Evolutionary conservation across 2,329 filamentous ascomycete species (phyloP).

Genomic region (Incumbomyces delicatus): DNA sequence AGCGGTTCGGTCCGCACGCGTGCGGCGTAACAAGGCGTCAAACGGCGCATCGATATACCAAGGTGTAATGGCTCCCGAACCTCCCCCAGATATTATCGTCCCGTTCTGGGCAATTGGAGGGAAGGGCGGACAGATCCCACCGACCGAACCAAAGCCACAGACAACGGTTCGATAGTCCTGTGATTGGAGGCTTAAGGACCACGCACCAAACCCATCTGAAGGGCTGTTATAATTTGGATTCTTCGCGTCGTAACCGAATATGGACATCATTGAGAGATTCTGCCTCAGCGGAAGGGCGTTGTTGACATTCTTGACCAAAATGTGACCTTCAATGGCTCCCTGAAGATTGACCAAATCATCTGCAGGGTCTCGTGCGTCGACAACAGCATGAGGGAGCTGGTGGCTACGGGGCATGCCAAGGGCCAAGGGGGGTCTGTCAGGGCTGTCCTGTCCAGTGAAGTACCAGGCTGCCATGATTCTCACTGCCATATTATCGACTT

Average conservation of each 20-base stretch:
- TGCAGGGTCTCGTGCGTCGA: slow-evolving; percentile 4
- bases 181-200: background rate
- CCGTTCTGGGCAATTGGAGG: background rate
- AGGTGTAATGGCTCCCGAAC: slow-evolving; percentile 45
- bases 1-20: background rate
- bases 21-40: background rate
- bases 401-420: background rate
- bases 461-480: slow-evolving; percentile 12
- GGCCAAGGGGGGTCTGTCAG: background rate
- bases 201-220: background rate
- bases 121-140: background rate
- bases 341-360: background rate
- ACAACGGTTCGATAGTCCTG: background rate
- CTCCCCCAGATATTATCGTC: slow-evolving; percentile 23
- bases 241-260: slow-evolving; percentile 52
- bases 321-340: slow-evolving; percentile 1
- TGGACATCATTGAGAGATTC: slow-evolving; percentile 46
- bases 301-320: slow-evolving; percentile 30
- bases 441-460: background rate
- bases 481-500: slow-evolving; percentile 54
- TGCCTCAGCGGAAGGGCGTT: slow-evolving; percentile 40
- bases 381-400: background rate
- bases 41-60: slow-evolving; percentile 38
- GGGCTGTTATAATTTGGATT: slow-evolving; percentile 28
- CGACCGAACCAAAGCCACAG: background rate